A percentile compares a stretch with the other conserved stretches of the same genome.
Evolutionary conservation across 2,329 filamentous ascomycete species (phyloP).

Genomic region (Trichoderma cornu-damae): DNA sequence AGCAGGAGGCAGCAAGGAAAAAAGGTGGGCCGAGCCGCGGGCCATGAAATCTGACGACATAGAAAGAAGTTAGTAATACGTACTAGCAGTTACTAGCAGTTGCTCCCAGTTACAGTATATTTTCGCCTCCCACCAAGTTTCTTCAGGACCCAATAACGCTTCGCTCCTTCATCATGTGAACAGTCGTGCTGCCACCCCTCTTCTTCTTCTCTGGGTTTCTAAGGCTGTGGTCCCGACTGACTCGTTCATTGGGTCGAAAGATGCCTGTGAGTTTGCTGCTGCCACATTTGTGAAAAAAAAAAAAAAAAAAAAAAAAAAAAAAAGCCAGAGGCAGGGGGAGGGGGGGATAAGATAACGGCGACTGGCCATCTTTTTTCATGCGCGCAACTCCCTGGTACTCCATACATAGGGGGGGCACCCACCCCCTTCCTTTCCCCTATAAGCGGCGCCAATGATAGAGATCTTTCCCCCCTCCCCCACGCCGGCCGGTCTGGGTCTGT

Average conservation of each 20-base stretch:
- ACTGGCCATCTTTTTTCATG: neutral
- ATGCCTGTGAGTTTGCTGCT: neutral
- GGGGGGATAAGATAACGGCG: no score
- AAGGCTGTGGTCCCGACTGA: neutral
- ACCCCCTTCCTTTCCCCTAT: neutral
- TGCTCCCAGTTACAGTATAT: no score
- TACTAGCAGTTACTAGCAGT: neutral
- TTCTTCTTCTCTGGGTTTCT: neutral
- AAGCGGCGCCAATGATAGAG: slow-evolving; percentile 7
- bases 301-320: no score
- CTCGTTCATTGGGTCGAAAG: neutral
- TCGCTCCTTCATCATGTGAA: slow-evolving; percentile 7
- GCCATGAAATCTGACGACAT: slow-evolving; percentile 15
- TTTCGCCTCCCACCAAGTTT: slow-evolving; percentile 14
- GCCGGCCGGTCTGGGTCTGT: neutral
- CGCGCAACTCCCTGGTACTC: no score
- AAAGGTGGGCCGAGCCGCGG: slow-evolving; percentile 17
- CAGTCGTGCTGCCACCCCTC: no score
- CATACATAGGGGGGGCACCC: no score
- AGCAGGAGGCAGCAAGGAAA: no score
- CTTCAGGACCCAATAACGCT: slow-evolving; percentile 1
- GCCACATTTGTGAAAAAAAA: no score
- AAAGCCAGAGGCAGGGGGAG: neutral
- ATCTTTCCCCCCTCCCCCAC: slow-evolving; percentile 15
- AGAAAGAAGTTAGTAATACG: no score